These are phyloP conservation scores for Apiospora sp. DNA, from an alignment of 2,329 filamentous ascomycete genomes.

Conservation along the genomic window DNA sequence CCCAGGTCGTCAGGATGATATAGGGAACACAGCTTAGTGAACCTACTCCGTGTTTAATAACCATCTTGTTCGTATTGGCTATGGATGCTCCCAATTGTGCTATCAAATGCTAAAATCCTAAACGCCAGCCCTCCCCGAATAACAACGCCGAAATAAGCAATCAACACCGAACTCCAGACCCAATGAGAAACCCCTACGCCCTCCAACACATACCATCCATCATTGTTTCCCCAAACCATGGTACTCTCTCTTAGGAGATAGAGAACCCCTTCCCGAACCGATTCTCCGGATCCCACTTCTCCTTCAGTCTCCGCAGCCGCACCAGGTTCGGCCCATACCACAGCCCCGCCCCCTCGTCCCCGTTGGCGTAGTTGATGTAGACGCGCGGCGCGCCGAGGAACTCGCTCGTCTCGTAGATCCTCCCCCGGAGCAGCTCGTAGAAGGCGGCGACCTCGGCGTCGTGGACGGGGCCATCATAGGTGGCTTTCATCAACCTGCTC, in stretches of 20 bases:
- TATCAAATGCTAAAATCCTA: too few relatives aligned
- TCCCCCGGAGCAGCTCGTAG: neutral
- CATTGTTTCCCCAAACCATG: too few relatives aligned
- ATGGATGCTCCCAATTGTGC: too few relatives aligned
- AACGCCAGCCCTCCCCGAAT: too few relatives aligned
- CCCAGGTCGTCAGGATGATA: too few relatives aligned
- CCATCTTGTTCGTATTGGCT: too few relatives aligned
- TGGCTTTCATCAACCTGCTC: neutral
- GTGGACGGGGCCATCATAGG: neutral
- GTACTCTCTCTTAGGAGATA: neutral
- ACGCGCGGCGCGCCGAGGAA: neutral
- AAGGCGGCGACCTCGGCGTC: neutral
- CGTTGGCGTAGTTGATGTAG: neutral
- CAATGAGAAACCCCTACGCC: too few relatives aligned
- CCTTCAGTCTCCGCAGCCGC: neutral
- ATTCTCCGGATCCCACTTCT: neutral
- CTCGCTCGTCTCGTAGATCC: neutral
- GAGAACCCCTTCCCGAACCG: neutral
- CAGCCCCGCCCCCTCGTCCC: neutral
- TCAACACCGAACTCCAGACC: too few relatives aligned
- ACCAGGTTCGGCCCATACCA: neutral
- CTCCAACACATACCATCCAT: neutral
- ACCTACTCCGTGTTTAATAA: too few relatives aligned
- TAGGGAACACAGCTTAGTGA: too few relatives aligned
- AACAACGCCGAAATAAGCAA: too few relatives aligned